Base-by-base conservation (phyloP, 352 stramenopile species). In the Pythium grandisporangium region DNA sequence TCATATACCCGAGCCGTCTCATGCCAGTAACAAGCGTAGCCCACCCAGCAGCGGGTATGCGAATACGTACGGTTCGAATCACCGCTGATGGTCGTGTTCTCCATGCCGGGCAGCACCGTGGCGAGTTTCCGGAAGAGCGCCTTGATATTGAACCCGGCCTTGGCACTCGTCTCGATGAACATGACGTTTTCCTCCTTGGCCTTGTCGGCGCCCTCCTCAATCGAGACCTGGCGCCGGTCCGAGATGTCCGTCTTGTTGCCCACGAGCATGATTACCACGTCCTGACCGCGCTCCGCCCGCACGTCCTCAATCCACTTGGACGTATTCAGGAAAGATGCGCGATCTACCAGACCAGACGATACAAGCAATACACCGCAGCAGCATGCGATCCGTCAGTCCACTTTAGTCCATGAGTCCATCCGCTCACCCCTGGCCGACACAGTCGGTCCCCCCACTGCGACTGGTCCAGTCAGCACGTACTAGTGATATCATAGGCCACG, bases 241-340 rank as follows among this genome's bases (percentile, higher is more conserved):
- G 89, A 96, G 36, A 99, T 88, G 67, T 99, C 97, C 29, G 96
- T 99, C 75, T 99, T 99, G 73, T 99, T 99, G 42, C 96, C 97
- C 26, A 99, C 97, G 7, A 99, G 71, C 72, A 98, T 98, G 75
- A 99, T 98, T 29, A 99, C 90, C 21, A 99, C 96, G 63, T 99
- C 96, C 51, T 98, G 96, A 30, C 96, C 96, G 46, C 96, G 81
- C 63, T 99, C 96, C 27, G 87, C 94, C 32, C 97, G 84, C 25
- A 99, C 96, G 55, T 99, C 97, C 63, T 98, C 95, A 23, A 99
- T 97, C 97, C 97, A 99, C 61, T 99, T 99, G 52, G 85, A 84
- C 30, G 95, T 98, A 69, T 99, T 99, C 16, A 99, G 60, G 63
- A 99, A 99, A 1, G 91, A 98, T 36, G 92, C 88, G 29, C 95